Evolutionary conservation across 352 stramenopile genomes (phyloP).

Genomic region (Saprolegnia parasitica): DNA sequence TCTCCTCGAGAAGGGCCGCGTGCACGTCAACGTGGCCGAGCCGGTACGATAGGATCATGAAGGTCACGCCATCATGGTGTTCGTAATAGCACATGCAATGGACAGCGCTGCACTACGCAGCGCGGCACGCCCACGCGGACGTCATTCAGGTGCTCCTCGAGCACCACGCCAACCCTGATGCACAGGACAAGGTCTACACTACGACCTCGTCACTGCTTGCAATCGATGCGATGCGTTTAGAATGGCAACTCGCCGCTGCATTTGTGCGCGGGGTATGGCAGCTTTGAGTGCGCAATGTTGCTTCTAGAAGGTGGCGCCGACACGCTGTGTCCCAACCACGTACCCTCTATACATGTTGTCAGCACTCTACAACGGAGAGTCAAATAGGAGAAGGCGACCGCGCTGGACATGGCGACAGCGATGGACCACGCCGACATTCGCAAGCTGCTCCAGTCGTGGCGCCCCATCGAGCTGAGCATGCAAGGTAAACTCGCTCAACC

Average conservation of each 20-base stretch:
- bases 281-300: constrained; percentile 47
- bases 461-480: constrained; percentile 37
- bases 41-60: constrained; percentile 33
- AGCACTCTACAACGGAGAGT: not conserved
- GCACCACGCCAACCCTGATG: constrained; percentile 43
- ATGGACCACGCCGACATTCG: constrained; percentile 41
- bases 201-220: not conserved
- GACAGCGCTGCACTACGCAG: constrained; percentile 58
- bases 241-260: constrained; percentile 64
- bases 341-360: not conserved
- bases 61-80: not conserved
- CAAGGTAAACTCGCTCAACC: too few species aligned
- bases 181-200: constrained; percentile 51
- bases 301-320: constrained; percentile 49
- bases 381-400: constrained; percentile 33
- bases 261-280: constrained; percentile 61
- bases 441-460: constrained; percentile 46
- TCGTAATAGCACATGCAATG: constrained; percentile 44
- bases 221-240: constrained; percentile 32
- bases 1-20: constrained; percentile 41
- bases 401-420: constrained; percentile 39
- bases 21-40: constrained; percentile 50
- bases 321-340: constrained; percentile 34
- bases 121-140: constrained; percentile 45
- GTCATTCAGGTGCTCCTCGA: constrained; percentile 48